Conservation (phyloP, 768 basidiomycete species). For the Boletus speciosus region DNA sequence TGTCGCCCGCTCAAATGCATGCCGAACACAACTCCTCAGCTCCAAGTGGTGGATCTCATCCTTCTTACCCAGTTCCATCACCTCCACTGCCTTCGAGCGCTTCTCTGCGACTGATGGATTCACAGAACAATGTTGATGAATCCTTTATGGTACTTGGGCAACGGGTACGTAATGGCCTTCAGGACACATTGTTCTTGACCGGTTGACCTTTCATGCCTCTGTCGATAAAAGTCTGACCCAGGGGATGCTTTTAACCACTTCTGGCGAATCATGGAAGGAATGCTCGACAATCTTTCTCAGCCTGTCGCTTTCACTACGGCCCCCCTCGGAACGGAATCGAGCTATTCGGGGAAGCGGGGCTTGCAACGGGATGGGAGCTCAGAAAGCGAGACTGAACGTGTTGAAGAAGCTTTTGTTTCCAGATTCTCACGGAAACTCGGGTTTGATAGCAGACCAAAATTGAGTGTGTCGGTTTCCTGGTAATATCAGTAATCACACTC, state of each 20-base stretch:
- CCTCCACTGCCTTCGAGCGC: constrained; percentile 45
- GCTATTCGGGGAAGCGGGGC: constrained; percentile 21
- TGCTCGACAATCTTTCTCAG: constrained; percentile 83
- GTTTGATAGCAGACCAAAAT: constrained; percentile 20
- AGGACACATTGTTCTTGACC: constrained; percentile 3
- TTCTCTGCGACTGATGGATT: constrained; percentile 40
- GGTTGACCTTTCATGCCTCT: neutral
- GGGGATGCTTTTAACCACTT: constrained; percentile 87
- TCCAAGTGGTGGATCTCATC: constrained; percentile 10
- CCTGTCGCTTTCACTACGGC: constrained; percentile 77
- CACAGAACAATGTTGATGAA: constrained; percentile 70
- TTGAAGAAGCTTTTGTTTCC: constrained; percentile 59
- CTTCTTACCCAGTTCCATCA: constrained; percentile 36
- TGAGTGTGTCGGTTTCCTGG: constrained; percentile 14
- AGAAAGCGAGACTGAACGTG: constrained; percentile 61
- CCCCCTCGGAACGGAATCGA: constrained; percentile 52
- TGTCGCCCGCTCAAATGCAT: constrained; percentile 23
- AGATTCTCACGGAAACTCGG: constrained; percentile 48
- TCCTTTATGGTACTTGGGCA: constrained; percentile 88
- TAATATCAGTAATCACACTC: neutral
- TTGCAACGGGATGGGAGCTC: constrained; percentile 48
- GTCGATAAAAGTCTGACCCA: constrained; percentile 59
- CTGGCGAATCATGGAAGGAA: constrained; percentile 84
- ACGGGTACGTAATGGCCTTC: constrained; percentile 43
- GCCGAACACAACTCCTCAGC: constrained; percentile 24